Conservation (phyloP, 1,284 basidiomycete genomes). For the Ceratorhiza oryzae-sativae region DNA sequence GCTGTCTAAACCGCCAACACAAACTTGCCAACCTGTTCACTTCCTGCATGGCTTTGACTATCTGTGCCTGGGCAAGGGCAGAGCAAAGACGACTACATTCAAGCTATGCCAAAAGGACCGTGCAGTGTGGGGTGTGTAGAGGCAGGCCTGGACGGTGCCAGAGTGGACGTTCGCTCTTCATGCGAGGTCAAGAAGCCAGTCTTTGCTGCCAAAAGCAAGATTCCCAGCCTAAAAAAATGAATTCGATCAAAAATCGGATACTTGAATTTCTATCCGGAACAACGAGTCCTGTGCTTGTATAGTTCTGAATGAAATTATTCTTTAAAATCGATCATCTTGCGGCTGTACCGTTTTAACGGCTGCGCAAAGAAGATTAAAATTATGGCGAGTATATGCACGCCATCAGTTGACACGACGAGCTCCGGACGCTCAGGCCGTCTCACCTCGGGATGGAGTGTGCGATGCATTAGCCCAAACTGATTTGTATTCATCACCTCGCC, state of each 20-base stretch:
- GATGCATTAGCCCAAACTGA: neutral
- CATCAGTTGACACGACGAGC: neutral
- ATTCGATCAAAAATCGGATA: too few relatives aligned
- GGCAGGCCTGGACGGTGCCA: constrained; percentile 41
- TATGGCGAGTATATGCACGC: neutral
- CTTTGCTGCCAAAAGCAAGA: too few relatives aligned
- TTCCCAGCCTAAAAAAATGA: constrained; percentile 46
- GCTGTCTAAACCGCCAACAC: constrained; percentile 5
- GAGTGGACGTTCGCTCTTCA: constrained; percentile 29
- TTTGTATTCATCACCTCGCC: neutral
- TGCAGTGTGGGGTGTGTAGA: constrained; percentile 42
- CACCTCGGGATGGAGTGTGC: neutral
- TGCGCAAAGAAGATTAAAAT: too few relatives aligned
- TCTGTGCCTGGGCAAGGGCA: constrained; percentile 54
- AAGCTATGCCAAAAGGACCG: constrained; percentile 47
- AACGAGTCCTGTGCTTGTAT: too few relatives aligned
- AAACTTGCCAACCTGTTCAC: constrained; percentile 14
- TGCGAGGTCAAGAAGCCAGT: constrained; percentile 41
- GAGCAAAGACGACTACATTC: constrained; percentile 52
- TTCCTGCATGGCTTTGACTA: constrained; percentile 55
- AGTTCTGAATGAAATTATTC: too few relatives aligned
- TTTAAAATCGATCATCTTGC: too few relatives aligned
- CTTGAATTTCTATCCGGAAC: too few relatives aligned
- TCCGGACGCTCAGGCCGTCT: neutral
- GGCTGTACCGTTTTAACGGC: too few relatives aligned